A percentile compares a stretch with the other conserved stretches of the same genome.
Evolutionary conservation across 164 flowering plant species (phyloP).

Genomic region (Magnolia officinalis): DNA sequence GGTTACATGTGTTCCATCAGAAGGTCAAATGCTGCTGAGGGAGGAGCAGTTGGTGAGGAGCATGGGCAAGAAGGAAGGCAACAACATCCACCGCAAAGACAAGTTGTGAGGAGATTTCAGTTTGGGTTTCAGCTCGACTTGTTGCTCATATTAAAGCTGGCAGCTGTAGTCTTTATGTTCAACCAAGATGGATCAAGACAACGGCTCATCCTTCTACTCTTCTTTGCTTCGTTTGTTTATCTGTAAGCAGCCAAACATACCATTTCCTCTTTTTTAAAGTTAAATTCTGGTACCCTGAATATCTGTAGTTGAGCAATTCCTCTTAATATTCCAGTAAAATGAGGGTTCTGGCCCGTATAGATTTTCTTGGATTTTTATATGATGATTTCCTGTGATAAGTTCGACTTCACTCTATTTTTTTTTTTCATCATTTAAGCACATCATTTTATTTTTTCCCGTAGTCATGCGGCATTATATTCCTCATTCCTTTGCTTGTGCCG

Average conservation of each 20-base stretch:
- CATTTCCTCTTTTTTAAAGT: neutral
- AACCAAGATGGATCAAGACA: slow-evolving; percentile 97
- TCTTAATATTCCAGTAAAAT: neutral
- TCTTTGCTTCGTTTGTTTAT: slow-evolving; percentile 70
- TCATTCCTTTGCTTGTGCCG: too few relatives aligned
- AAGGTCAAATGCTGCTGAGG: slow-evolving; percentile 43
- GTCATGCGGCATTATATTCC: too few relatives aligned
- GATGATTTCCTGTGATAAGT: too few relatives aligned
- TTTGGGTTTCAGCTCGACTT: slow-evolving; percentile 87
- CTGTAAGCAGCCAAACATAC: slow-evolving; percentile 47
- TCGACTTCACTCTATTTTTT: too few relatives aligned
- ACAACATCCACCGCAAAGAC: slow-evolving; percentile 67
- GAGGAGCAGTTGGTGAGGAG: slow-evolving; percentile 41
- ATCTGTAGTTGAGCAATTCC: neutral
- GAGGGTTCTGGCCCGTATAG: neutral
- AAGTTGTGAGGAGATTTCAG: slow-evolving; percentile 83
- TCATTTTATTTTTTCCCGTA: too few relatives aligned
- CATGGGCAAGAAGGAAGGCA: slow-evolving; percentile 60
- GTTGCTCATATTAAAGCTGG: slow-evolving; percentile 81
- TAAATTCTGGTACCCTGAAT: neutral
- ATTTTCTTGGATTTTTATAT: too few relatives aligned
- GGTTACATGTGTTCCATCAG: slow-evolving; percentile 22
- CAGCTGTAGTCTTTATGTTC: slow-evolving; percentile 84
- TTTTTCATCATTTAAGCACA: too few relatives aligned
- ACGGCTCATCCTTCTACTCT: slow-evolving; percentile 72